A percentile compares a stretch with the other conserved stretches of the same genome.
Evolutionary conservation across 441 rosid genomes (phyloP).

Genomic region (Biscutella auriculata): DNA sequence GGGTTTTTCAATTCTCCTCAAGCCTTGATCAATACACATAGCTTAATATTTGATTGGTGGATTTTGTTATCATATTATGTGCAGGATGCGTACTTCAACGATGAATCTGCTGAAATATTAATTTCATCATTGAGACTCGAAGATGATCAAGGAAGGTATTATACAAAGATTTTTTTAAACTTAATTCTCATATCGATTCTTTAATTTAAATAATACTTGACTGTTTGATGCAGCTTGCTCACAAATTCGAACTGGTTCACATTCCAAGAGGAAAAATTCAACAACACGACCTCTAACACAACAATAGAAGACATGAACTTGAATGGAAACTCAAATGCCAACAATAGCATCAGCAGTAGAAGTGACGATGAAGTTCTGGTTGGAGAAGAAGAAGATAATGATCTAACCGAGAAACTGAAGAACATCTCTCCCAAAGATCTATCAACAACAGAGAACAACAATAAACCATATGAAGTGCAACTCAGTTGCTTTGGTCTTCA

Average conservation of each 20-base stretch:
- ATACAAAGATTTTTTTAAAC: too few relatives aligned
- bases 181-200: too few relatives aligned
- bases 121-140: slow-evolving; percentile 88
- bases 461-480: slow-evolving; percentile 45
- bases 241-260: slow-evolving; percentile 98
- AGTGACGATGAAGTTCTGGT: slow-evolving; percentile 70
- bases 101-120: slow-evolving; percentile 87
- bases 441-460: slow-evolving; percentile 28
- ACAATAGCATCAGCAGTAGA: slow-evolving; percentile 44
- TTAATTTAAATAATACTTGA: too few relatives aligned
- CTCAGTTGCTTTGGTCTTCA: slow-evolving; percentile 45
- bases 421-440: slow-evolving; percentile 11
- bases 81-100: slow-evolving; percentile 87
- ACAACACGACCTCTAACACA: slow-evolving; percentile 16
- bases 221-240: slow-evolving; percentile 43
- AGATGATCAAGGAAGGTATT: slow-evolving; percentile 92
- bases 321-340: slow-evolving; percentile 29
- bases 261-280: slow-evolving; percentile 66
- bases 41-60: too few relatives aligned
- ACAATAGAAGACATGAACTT: slow-evolving; percentile 59
- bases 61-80: neutral
- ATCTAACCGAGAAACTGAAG: slow-evolving; percentile 16
- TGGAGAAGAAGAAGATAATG: slow-evolving; percentile 75
- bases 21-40: too few relatives aligned
- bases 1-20: too few relatives aligned